Percentiles rank a stretch among this genome's conserved stretches.
phyloP scores from a whole-genome alignment of 768 basidiomycete genomes.

The Hypholoma fasciculare region DNA sequence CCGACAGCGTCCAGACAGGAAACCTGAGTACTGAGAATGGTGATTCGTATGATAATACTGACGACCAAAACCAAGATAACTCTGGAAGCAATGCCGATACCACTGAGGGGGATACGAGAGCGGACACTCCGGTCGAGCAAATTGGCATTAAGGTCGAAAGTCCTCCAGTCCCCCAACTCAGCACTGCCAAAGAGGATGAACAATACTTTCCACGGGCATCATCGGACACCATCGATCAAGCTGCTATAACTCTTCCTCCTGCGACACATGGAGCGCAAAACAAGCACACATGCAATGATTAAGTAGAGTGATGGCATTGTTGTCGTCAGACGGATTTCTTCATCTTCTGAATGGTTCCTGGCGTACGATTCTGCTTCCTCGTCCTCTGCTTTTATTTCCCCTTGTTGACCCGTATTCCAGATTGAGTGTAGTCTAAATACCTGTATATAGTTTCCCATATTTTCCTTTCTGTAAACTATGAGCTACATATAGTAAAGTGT shows the following conservation, averaged over 20 bases:
- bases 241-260: neutral
- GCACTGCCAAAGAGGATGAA: neutral
- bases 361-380: no score
- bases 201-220: conserved; percentile 16
- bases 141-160: conserved; percentile 10
- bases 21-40: conserved; percentile 51
- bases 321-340: no score
- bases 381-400: no score
- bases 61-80: conserved; percentile 24
- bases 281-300: neutral
- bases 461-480: no score
- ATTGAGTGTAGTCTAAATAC: no score
- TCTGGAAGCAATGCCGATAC: conserved; percentile 14
- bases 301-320: no score
- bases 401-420: no score
- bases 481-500: no score
- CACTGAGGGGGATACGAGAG: conserved; percentile 4
- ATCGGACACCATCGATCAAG: conserved; percentile 25
- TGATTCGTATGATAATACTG: conserved; percentile 28
- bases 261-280: neutral
- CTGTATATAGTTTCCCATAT: no score
- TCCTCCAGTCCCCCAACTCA: neutral
- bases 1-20: conserved; percentile 61
- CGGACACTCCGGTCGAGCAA: conserved; percentile 1
- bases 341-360: no score